A percentile compares a stretch with the other conserved stretches of the same genome.
Conservation (phyloP, 2,329 filamentous ascomycete genomes). For the Trichoderma citrinoviride region DNA sequence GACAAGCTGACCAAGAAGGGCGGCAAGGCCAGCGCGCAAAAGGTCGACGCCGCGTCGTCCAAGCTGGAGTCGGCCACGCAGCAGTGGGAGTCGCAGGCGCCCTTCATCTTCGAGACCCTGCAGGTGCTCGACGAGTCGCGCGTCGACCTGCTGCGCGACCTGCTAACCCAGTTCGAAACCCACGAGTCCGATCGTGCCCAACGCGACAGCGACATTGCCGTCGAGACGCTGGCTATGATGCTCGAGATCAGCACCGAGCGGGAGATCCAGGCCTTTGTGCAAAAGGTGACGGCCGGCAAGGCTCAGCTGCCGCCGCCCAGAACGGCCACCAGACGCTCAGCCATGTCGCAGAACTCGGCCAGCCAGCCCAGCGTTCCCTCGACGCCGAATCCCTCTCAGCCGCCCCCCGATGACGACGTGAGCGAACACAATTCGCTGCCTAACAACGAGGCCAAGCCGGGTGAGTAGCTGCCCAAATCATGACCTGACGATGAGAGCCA, state of each 20-base stretch:
- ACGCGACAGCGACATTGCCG: slow-evolving; percentile 68
- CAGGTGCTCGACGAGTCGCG: slow-evolving; percentile 88
- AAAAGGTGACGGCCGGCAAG: slow-evolving; percentile 44
- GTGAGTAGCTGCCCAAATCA: slow-evolving; percentile 29
- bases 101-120: slow-evolving; percentile 89
- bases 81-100: slow-evolving; percentile 92
- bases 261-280: slow-evolving; percentile 75
- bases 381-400: slow-evolving; percentile 18
- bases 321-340: slow-evolving; percentile 43
- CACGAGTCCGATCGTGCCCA: slow-evolving; percentile 87
- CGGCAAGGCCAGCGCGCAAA: slow-evolving; percentile 69
- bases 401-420: slow-evolving; percentile 31
- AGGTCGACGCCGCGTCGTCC: slow-evolving; percentile 70
- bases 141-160: slow-evolving; percentile 84
- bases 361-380: slow-evolving; percentile 21
- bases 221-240: slow-evolving; percentile 75
- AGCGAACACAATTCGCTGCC: slow-evolving; percentile 44
- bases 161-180: slow-evolving; percentile 88
- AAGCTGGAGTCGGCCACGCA: slow-evolving; percentile 74
- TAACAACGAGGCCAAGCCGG: slow-evolving; percentile 38
- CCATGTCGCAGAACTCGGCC: slow-evolving; percentile 24
- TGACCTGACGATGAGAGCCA: not conserved
- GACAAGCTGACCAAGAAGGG: slow-evolving; percentile 82
- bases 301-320: slow-evolving; percentile 38
- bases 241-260: slow-evolving; percentile 82